Percentiles rank a stretch among this genome's conserved stretches.
Conservation (phyloP, 768 basidiomycete genomes). For the Mycena crocata region DNA sequence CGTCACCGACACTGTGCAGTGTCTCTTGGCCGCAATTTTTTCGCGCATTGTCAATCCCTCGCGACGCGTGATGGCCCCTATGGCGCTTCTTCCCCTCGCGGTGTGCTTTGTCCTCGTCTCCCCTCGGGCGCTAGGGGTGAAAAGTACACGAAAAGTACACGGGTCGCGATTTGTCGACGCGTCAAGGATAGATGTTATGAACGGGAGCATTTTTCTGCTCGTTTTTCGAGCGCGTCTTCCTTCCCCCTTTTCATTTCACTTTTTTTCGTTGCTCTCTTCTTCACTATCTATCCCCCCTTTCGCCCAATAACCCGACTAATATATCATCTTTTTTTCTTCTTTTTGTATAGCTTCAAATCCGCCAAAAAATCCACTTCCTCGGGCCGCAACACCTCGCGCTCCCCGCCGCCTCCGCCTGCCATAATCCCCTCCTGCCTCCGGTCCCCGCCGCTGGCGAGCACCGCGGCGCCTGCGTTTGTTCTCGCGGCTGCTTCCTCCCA, state of each 20-base stretch:
- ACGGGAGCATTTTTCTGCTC: no score
- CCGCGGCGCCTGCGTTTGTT: neutral
- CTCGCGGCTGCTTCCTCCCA: neutral
- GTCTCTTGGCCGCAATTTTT: no score
- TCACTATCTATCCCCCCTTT: neutral
- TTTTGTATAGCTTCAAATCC: conserved; percentile 24
- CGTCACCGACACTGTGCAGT: no score
- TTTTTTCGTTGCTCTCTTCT: neutral
- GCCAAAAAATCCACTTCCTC: conserved; percentile 25
- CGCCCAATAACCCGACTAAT: neutral
- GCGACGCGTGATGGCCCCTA: no score
- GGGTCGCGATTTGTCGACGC: no score
- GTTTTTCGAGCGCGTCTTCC: no score
- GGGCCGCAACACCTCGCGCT: conserved; percentile 29
- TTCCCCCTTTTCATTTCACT: neutral
- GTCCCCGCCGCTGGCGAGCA: conserved; percentile 27
- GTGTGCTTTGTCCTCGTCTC: no score
- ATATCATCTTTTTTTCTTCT: neutral
- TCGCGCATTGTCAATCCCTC: no score
- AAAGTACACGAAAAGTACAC: no score
- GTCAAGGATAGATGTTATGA: no score
- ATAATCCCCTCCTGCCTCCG: conserved; percentile 34
- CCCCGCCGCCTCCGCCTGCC: conserved; percentile 15
- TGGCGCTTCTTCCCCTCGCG: no score
- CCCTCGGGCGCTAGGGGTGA: no score